Base-by-base conservation (phyloP, 2,329 filamentous ascomycete genomes). In the Fusarium musae region DNA sequence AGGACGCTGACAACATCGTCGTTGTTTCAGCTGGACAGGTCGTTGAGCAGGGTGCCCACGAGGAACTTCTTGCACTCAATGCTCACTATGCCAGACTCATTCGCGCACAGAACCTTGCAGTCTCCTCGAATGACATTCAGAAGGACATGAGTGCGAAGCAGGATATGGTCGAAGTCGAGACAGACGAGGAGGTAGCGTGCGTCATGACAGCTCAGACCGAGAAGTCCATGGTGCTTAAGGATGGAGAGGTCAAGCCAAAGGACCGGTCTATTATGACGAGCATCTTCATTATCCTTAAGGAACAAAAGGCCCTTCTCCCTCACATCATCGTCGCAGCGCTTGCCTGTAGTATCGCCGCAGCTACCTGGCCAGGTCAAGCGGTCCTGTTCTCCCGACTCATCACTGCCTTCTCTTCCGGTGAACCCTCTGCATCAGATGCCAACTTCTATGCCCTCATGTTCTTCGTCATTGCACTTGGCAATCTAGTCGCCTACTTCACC, bases 391-490 rank as follows among this genome's bases (percentile, higher is more conserved):
- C 77, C 15, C 72, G 71, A 26, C 70, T 82, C 26, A 74, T 82
- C 23, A 70, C 73, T 1, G 74, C 78, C 7, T 82, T 82, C 53
- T 62, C 66, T 3, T 50, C 63, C 4, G 34, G n/a, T 6, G 28
- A 66, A 12, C 54, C 69, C 1, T 70, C 69, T 10, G 46, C 52
- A 5, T 70, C 69, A 6, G 60, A 72, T 26, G 70, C 53, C 10
- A 83, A 87, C 68, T 87, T 87, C 72, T 69, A 77, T 21, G 58
- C 78, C 6, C 69, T 79, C 8, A 80, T 80, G 77, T 79, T 78
- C 57, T 76, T 80, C 19, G 72, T 79, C 39, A 75, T 79, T 52
- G 70, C 76, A 0, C 44, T 78, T 9, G 78, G 72, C 11, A 71
- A 70, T 34, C 37, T 78, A 3, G 50, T 77, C 26, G 61, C 67